phyloP scores from a whole-genome alignment of 2,329 filamentous ascomycete genomes.

The Alternaria triticimaculans region DNA sequence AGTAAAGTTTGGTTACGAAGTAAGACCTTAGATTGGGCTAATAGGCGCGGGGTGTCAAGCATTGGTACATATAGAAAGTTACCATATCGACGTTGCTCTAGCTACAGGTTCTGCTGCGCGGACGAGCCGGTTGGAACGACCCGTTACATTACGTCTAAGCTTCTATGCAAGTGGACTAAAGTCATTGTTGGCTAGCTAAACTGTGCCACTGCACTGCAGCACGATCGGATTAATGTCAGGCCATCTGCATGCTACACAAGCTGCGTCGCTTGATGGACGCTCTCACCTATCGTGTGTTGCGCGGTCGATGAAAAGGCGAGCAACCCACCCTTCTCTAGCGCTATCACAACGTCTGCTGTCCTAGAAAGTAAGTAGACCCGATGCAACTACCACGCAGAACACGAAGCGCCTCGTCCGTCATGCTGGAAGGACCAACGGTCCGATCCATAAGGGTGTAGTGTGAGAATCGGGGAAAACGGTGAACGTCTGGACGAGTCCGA shows the following conservation, averaged over 20 bases:
- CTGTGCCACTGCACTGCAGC: conserved; percentile 17
- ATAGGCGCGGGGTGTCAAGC: not conserved
- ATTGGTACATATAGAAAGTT: conserved; percentile 11
- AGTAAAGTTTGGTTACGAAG: not conserved
- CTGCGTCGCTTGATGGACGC: not conserved
- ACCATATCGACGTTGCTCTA: not conserved
- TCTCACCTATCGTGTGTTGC: not conserved
- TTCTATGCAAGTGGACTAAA: not conserved
- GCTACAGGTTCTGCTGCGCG: not conserved
- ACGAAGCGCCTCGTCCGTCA: not conserved
- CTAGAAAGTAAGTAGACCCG: conserved; percentile 3
- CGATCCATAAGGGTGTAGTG: not conserved
- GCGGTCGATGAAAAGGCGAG: not conserved
- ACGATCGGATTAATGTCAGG: conserved; percentile 2
- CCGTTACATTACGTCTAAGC: not conserved
- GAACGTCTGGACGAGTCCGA: not conserved
- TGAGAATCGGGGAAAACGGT: conserved; percentile 7
- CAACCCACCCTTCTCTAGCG: not conserved
- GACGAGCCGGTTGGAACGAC: not conserved
- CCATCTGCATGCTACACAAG: conserved; percentile 6
- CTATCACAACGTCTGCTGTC: not conserved
- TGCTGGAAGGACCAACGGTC: conserved; percentile 1
- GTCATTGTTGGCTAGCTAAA: conserved; percentile 1
- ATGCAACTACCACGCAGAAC: not conserved
- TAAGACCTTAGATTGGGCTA: conserved; percentile 2